Evolutionary conservation across 352 stramenopile species (phyloP).

Genomic region (Globisporangium irregulare): DNA sequence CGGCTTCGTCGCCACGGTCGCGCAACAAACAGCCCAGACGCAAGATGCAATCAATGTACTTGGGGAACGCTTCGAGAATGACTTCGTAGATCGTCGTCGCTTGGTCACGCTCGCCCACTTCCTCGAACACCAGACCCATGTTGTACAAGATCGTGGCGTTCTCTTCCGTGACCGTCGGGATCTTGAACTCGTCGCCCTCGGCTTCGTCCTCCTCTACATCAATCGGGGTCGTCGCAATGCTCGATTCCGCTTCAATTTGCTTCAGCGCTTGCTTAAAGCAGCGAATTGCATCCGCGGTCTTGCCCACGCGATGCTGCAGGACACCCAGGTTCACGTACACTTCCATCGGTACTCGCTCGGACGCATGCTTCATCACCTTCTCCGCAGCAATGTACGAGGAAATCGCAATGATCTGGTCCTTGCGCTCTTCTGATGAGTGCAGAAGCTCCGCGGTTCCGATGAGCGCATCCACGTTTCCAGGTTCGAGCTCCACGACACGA

Average conservation of each 20-base stretch:
- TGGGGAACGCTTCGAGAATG: slow-evolving; percentile 91
- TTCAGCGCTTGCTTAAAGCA: slow-evolving; percentile 88
- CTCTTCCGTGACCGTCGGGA: slow-evolving; percentile 52
- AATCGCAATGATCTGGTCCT: slow-evolving; percentile 87
- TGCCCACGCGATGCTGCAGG: slow-evolving; percentile 81
- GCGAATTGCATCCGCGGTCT: slow-evolving; percentile 88
- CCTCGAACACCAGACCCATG: slow-evolving; percentile 93
- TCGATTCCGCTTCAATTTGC: slow-evolving; percentile 42
- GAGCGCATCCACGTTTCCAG: slow-evolving; percentile 81
- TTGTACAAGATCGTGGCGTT: slow-evolving; percentile 97
- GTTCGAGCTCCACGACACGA: slow-evolving; percentile 81
- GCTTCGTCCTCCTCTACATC: slow-evolving; percentile 27
- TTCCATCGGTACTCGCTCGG: slow-evolving; percentile 78
- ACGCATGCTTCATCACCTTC: slow-evolving; percentile 84
- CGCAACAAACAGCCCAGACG: slow-evolving; percentile 93
- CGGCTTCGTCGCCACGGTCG: slow-evolving; percentile 91
- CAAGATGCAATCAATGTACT: slow-evolving; percentile 94
- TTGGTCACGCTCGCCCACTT: slow-evolving; percentile 87
- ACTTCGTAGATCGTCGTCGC: slow-evolving; percentile 92
- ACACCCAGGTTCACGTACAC: slow-evolving; percentile 83
- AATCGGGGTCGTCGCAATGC: slow-evolving; percentile 18
- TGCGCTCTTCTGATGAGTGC: slow-evolving; percentile 72
- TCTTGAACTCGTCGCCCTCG: slow-evolving; percentile 27
- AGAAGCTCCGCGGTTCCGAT: slow-evolving; percentile 82
- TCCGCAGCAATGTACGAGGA: slow-evolving; percentile 88